Evolutionary conservation across 169 alveolate species (phyloP), one percentile per base, ranked within the genome.

Genomic region (Cyclospora cayetanensis): DNA sequence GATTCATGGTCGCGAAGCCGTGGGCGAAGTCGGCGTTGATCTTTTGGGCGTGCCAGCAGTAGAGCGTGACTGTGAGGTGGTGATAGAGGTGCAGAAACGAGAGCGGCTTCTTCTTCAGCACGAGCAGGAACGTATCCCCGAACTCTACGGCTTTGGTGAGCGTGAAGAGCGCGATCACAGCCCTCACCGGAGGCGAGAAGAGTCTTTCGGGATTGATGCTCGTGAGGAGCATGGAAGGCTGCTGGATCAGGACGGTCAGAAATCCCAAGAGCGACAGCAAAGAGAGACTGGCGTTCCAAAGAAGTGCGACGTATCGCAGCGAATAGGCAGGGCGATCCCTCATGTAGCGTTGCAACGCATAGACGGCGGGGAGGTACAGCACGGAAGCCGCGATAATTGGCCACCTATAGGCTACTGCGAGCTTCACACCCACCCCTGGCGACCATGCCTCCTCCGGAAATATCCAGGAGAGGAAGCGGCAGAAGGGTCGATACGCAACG

Each of bases 31-130:
- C 92, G 22, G 93, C 96, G 50, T 91, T 90, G 31, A 86, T 93
- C 22, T 70, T 90, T 85, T 94, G 95, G 25, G 97, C 95, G 20
- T 94, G 94, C 93, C 94, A 90, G 92, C 96, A 94, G 70, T 95
- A 95, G 2, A 95, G 83, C 1, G 94, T 91, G 53, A 95, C 97
- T 68, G 94, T 94, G 84, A 94, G 88, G 84, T 95, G 97, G 80
- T 95, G 97, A 77, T 94, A 95, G 39, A 86, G 60, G 80, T 95
- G 97, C 53, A 95, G 86, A 55, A 95, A 95, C 20, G 95, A 82
- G 65, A 95, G 92, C 34, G 94, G 94, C 27, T 93, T 94, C 74
- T 95, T 95, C 92, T 88, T 85, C 34, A 94, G 66, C 22, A 82
- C 93, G 50, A 95, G 90, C 22, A 95, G 82, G 53, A 94, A 29